A percentile compares a stretch with the other conserved stretches of the same genome.
Evolutionary conservation across 2,329 filamentous ascomycete genomes (phyloP).

Genomic region (Cladosporium halotolerans): DNA sequence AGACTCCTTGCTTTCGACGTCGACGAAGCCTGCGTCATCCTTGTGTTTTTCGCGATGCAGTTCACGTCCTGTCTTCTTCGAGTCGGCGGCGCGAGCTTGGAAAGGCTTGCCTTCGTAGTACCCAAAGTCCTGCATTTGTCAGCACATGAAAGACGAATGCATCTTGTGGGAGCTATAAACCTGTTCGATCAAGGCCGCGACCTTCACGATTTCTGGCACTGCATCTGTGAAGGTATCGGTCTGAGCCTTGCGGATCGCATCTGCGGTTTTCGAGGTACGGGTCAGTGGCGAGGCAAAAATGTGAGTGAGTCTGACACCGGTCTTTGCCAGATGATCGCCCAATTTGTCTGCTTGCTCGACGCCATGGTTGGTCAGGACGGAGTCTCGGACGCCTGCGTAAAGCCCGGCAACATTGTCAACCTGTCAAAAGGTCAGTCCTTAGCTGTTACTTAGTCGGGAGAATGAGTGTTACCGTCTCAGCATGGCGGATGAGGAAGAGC

Average conservation of each 20-base stretch:
- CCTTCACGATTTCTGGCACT: conserved; percentile 33
- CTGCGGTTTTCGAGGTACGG: conserved; percentile 66
- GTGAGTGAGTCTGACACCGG: conserved; percentile 58
- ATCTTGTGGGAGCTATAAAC: not conserved
- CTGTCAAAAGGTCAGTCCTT: conserved; percentile 62
- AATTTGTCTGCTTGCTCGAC: conserved; percentile 70
- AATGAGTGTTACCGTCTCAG: conserved; percentile 3
- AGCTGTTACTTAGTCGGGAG: conserved; percentile 28
- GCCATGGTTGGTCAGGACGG: conserved; percentile 73
- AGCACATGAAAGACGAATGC: not conserved
- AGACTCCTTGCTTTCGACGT: conserved; percentile 61
- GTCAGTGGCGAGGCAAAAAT: conserved; percentile 74
- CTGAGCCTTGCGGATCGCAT: conserved; percentile 45
- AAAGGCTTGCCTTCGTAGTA: conserved; percentile 61
- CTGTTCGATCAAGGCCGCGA: conserved; percentile 59
- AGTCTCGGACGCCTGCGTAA: conserved; percentile 77
- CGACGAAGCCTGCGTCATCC: conserved; percentile 41
- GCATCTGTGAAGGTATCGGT: not conserved
- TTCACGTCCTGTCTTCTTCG: conserved; percentile 33
- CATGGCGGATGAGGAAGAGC: conserved; percentile 64
- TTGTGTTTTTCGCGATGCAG: conserved; percentile 35
- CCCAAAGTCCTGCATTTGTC: conserved; percentile 54
- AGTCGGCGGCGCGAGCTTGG: conserved; percentile 33
- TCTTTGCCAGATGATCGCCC: conserved; percentile 58
- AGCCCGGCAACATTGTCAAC: conserved; percentile 78